Percentiles rank a stretch among this genome's conserved stretches.
Conservation (phyloP, 2,329 filamentous ascomycete species). For the Thielaviopsis musarum region DNA sequence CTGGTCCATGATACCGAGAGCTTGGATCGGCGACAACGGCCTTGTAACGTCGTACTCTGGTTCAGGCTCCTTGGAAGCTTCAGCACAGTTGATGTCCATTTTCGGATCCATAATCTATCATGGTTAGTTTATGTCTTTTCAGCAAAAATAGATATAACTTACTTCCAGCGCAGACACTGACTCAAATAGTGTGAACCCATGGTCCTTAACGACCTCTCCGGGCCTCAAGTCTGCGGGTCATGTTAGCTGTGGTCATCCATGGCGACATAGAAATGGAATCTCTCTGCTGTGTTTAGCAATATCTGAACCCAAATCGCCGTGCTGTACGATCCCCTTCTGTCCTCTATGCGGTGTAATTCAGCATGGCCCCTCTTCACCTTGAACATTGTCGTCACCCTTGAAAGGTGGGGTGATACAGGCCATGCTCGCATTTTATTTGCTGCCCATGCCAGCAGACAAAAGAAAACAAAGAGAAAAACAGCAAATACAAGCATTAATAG, state of each 20-base stretch:
- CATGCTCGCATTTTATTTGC: neutral
- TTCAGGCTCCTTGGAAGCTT: conserved; percentile 64
- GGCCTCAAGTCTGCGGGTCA: conserved; percentile 7
- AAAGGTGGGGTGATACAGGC: conserved; percentile 1
- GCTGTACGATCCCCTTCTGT: neutral
- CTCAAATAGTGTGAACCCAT: conserved; percentile 83
- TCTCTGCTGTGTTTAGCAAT: neutral
- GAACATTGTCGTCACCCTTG: neutral
- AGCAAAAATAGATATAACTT: conserved; percentile 13
- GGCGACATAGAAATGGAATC: neutral
- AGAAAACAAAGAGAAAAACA: neutral
- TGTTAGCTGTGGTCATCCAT: neutral
- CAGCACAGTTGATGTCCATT: conserved; percentile 87
- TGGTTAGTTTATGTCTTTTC: neutral
- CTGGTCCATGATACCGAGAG: conserved; percentile 88
- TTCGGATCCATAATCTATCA: conserved; percentile 91
- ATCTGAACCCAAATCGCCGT: neutral
- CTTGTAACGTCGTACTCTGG: conserved; percentile 62
- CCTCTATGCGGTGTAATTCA: neutral
- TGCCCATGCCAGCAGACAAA: neutral
- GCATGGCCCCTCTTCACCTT: neutral
- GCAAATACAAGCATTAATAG: neutral
- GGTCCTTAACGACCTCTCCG: conserved; percentile 86
- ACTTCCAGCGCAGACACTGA: conserved; percentile 75
- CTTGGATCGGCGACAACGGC: conserved; percentile 55